phyloP scores from a whole-genome alignment of 148 eudicot species.

The Pharnaceum exiguum region DNA sequence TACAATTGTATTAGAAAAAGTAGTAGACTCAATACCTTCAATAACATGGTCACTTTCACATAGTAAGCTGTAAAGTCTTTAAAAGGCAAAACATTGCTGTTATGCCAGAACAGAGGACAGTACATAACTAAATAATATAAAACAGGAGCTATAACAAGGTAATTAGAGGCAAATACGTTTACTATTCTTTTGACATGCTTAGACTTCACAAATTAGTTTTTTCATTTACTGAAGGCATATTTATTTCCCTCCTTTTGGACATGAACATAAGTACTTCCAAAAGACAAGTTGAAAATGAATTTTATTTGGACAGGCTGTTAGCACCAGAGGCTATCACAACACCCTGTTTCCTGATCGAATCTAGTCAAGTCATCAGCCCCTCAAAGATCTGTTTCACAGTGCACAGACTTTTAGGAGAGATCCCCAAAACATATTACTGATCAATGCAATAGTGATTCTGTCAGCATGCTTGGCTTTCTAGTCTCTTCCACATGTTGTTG shows the following conservation, averaged over 20 bases:
- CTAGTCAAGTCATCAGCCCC: neutral
- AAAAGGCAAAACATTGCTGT: neutral
- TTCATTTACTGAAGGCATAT: neutral
- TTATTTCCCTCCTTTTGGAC: too few relatives aligned
- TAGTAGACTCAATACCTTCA: neutral
- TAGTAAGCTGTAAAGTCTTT: too few relatives aligned
- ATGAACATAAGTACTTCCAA: too few relatives aligned
- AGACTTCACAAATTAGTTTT: neutral
- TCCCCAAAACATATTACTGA: neutral
- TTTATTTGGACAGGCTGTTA: too few relatives aligned
- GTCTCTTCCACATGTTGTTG: neutral
- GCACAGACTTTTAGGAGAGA: constrained; percentile 4
- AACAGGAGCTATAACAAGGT: neutral
- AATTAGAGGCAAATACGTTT: too few relatives aligned
- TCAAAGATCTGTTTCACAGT: neutral
- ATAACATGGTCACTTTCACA: neutral
- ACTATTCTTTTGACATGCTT: neutral
- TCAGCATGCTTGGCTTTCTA: neutral
- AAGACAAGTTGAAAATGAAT: too few relatives aligned
- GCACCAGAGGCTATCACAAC: too few relatives aligned
- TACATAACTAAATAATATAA: neutral
- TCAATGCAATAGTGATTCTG: neutral
- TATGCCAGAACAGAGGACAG: constrained; percentile 4
- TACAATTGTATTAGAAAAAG: neutral
- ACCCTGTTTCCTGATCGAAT: neutral